A percentile compares a stretch with the other conserved stretches of the same genome.
Evolutionary conservation across 2,329 filamentous ascomycete genomes (phyloP).

Genomic region (Tolypocladium paradoxum): DNA sequence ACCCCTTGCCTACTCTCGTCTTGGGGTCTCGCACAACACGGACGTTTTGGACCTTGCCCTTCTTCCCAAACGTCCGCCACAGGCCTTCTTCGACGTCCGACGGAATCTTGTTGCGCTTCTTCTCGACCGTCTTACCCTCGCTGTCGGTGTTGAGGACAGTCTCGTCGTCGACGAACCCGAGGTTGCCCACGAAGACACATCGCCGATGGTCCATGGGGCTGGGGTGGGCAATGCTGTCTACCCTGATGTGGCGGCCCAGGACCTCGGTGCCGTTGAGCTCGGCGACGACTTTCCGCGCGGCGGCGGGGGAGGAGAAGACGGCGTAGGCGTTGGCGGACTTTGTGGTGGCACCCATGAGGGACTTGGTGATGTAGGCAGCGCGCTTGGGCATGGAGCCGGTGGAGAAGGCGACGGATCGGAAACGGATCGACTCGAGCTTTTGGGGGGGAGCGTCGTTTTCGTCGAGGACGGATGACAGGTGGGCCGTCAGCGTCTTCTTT

Average conservation of each 20-base stretch:
- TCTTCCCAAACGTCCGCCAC: slow-evolving; percentile 67
- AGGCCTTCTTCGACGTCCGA: slow-evolving; percentile 88
- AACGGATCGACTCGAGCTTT: slow-evolving; percentile 83
- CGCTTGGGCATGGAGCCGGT: slow-evolving; percentile 73
- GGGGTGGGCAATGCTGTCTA: slow-evolving; percentile 85
- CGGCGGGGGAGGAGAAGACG: slow-evolving; percentile 68
- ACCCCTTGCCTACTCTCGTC: slow-evolving; percentile 90
- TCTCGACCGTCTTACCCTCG: slow-evolving; percentile 55
- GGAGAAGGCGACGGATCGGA: slow-evolving; percentile 84
- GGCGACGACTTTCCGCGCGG: slow-evolving; percentile 64
- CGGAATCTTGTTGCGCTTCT: slow-evolving; percentile 63
- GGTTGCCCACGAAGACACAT: slow-evolving; percentile 92
- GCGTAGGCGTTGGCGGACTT: slow-evolving; percentile 91
- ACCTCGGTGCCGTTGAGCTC: slow-evolving; percentile 76
- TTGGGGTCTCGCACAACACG: slow-evolving; percentile 81
- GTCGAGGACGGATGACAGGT: slow-evolving; percentile 67
- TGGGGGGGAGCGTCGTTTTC: slow-evolving; percentile 42
- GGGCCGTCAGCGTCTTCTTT: slow-evolving; percentile 65
- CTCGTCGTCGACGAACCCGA: slow-evolving; percentile 93
- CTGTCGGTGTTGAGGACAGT: slow-evolving; percentile 55
- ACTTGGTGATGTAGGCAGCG: slow-evolving; percentile 85
- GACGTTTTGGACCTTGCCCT: slow-evolving; percentile 82
- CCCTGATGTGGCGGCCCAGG: slow-evolving; percentile 78
- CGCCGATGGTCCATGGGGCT: slow-evolving; percentile 71
- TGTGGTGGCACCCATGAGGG: slow-evolving; percentile 82